These are phyloP conservation scores for Grosmannia penicillata DNA, from an alignment of 2,329 filamentous ascomycete genomes.

Conservation along the genomic window DNA sequence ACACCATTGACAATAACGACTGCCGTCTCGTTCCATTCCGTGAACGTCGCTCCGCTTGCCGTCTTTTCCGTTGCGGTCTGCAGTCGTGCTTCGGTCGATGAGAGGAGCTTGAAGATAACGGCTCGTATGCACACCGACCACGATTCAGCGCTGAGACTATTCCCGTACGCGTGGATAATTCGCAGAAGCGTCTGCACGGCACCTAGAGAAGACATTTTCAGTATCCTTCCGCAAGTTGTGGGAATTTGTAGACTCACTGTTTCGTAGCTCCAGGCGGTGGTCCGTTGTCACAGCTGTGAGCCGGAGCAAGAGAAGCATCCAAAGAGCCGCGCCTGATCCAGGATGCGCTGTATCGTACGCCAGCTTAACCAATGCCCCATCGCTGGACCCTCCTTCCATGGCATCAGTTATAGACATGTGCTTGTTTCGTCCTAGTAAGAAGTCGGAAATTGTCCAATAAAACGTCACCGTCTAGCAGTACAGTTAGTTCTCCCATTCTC, in stretches of 20 bases:
- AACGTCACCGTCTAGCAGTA: slow-evolving; percentile 64
- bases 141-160: slow-evolving; percentile 59
- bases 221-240: slow-evolving; percentile 12
- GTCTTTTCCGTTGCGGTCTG: slow-evolving; percentile 20
- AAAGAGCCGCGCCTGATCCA: slow-evolving; percentile 56
- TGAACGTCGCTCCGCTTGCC: slow-evolving; percentile 25
- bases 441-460: slow-evolving; percentile 91
- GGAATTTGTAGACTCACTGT: slow-evolving; percentile 34
- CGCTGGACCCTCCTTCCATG: slow-evolving; percentile 38
- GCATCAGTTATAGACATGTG: slow-evolving; percentile 42
- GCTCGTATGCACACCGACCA: slow-evolving; percentile 75
- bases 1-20: slow-evolving; percentile 61
- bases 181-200: slow-evolving; percentile 82
- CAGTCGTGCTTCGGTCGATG: slow-evolving; percentile 49
- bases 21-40: slow-evolving; percentile 60
- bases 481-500: slow-evolving; percentile 1
- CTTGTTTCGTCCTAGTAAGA: slow-evolving; percentile 48
- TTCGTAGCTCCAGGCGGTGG: slow-evolving; percentile 59
- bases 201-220: slow-evolving; percentile 26
- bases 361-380: slow-evolving; percentile 39
- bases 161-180: slow-evolving; percentile 84
- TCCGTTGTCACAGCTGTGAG: slow-evolving; percentile 59
- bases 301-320: slow-evolving; percentile 61
- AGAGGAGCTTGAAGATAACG: slow-evolving; percentile 65
- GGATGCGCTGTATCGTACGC: slow-evolving; percentile 43